phyloP scores from a whole-genome alignment of 495 filamentous ascomycete species.

The Penicillium lividum region DNA sequence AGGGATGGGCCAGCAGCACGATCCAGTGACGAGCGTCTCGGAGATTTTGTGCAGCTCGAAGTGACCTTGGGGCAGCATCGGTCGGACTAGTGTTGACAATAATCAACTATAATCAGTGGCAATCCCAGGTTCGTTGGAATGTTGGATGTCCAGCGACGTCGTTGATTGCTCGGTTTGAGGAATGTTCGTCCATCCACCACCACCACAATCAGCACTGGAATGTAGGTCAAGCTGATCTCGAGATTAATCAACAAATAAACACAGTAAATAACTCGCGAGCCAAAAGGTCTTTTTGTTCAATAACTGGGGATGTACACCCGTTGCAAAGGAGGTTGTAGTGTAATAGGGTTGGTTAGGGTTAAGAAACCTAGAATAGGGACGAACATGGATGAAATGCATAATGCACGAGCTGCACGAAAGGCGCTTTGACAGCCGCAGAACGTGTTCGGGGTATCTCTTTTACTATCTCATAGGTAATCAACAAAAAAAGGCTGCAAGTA shows the following conservation, averaged over 20 bases:
- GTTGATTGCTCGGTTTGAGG: conserved; percentile 22
- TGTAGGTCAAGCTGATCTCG: conserved; percentile 33
- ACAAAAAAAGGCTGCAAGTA: conserved; percentile 26
- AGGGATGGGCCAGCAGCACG: conserved; percentile 42
- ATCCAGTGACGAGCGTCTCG: conserved; percentile 43
- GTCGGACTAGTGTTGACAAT: conserved; percentile 27
- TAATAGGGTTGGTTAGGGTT: conserved; percentile 22
- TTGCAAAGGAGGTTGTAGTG: conserved; percentile 18
- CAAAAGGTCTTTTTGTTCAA: conserved; percentile 22
- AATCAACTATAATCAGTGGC: conserved; percentile 25
- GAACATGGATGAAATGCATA: conserved; percentile 20
- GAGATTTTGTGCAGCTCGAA: conserved; percentile 43
- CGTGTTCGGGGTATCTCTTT: conserved; percentile 40
- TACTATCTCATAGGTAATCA: conserved; percentile 21
- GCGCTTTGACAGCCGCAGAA: conserved; percentile 42
- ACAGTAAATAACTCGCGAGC: conserved; percentile 14
- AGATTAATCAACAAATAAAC: conserved; percentile 8
- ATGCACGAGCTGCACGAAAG: conserved; percentile 32
- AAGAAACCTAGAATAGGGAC: conserved; percentile 25
- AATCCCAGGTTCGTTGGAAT: conserved; percentile 41
- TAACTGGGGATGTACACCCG: conserved; percentile 15
- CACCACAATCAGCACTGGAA: conserved; percentile 31
- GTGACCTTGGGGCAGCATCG: conserved; percentile 24
- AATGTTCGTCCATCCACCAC: conserved; percentile 29
- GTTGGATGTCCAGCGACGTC: conserved; percentile 31